Evolutionary conservation across 1,284 basidiomycete genomes (phyloP), one percentile per base, ranked within the genome.

Genomic region (Naganishia sp.): DNA sequence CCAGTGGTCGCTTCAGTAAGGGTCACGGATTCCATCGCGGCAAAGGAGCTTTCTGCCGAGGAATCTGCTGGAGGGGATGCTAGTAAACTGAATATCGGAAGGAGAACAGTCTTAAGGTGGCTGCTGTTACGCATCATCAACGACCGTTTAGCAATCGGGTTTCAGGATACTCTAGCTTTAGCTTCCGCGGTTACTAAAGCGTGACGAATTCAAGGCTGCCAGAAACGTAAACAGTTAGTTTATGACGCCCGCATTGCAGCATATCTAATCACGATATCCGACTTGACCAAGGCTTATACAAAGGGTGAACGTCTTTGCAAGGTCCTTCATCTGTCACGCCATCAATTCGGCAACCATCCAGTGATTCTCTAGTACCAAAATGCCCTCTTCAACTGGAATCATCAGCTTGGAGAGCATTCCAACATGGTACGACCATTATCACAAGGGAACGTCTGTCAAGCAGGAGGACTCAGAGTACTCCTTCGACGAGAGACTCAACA

Each of bases 1-100:
- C 53, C 69, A 10, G 72, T 74, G 6, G 63, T 69, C 36, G 68
- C 68, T 56, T 69, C 68, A 46, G 49, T 33, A 15, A 69, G 31
- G 31, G 68, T 61, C 21, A 68, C 54, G 2, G 68, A 68, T 18
- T 68, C 68, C 59, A 61, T 61, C 11, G 16, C 31, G 23, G 3
- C 15, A 42, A 42, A 13, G 31, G 44, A 33, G n/a, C 25, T 18
- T 18, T 49, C 46, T 48, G 33, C 6, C 10, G 9, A 23, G 7
- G 54, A 21, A 21, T 21, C 21, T 21, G 21, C 21, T 21, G 42
- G 54, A 6, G 2, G 55, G 23, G 10, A 21, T 56, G 36, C 28
- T 56, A 21, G 39, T 44, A 9, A n/a, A 11, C 21, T 25, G 55
- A n/a, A n/a, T 44, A 55, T 11, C 15, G 28, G 6, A 6, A 18